These are phyloP conservation scores for Heliocybe sulcata DNA, from an alignment of 1,284 basidiomycete species.

Conservation along the genomic window DNA sequence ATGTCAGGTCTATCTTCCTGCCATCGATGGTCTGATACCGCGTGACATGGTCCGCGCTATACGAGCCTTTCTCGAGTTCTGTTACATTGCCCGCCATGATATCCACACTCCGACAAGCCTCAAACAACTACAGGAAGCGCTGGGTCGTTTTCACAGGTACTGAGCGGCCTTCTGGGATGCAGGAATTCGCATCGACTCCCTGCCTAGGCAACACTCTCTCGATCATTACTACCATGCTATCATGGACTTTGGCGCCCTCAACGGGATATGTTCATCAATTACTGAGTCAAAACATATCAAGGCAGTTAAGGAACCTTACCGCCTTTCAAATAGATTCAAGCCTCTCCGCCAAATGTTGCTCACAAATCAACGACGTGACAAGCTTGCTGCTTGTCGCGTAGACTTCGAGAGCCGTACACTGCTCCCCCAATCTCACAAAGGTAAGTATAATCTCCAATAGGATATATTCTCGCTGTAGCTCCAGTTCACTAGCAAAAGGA, in stretches of 20 bases:
- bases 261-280: constrained; percentile 2
- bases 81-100: constrained; percentile 6
- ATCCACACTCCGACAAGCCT: constrained; percentile 1
- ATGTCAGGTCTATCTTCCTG: constrained; percentile 7
- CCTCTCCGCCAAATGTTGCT: not conserved
- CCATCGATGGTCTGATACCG: constrained; percentile 7
- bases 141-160: not conserved
- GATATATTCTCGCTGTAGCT: not conserved
- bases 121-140: constrained; percentile 1
- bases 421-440: not conserved
- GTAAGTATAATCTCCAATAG: not conserved
- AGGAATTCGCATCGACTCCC: constrained; percentile 6
- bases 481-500: not conserved
- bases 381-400: not conserved
- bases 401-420: not conserved
- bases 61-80: constrained; percentile 9
- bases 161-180: not conserved
- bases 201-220: constrained; percentile 16
- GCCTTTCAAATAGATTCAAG: not conserved
- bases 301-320: not conserved
- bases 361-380: not conserved
- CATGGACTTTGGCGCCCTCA: constrained; percentile 4
- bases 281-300: constrained; percentile 1
- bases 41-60: constrained; percentile 3
- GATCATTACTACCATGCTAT: constrained; percentile 5